Evolutionary conservation across 2,329 filamentous ascomycete genomes (phyloP).

Genomic region (Sporothrix brasiliensis): DNA sequence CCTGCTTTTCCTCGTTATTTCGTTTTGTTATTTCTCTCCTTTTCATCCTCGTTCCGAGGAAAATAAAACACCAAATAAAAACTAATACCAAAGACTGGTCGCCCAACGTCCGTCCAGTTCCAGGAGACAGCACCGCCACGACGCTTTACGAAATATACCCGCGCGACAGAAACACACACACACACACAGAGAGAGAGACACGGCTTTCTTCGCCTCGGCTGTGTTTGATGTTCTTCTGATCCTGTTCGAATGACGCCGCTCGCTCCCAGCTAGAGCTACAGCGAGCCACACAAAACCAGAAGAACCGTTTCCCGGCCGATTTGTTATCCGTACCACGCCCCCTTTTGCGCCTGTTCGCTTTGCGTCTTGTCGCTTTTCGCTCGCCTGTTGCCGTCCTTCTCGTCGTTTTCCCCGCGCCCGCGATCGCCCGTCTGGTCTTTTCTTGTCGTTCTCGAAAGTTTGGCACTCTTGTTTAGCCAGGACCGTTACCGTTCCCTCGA

Average conservation of each 20-base stretch:
- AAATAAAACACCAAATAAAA: background rate
- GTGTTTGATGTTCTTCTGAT: conserved; percentile 29
- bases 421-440: conserved; percentile 1
- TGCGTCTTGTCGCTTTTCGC: background rate
- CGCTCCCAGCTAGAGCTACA: background rate
- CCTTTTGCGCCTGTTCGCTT: background rate
- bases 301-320: background rate
- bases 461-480: conserved; percentile 19
- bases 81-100: background rate
- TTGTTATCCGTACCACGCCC: background rate
- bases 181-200: background rate
- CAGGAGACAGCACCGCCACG: conserved; percentile 13
- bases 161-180: conserved; percentile 25
- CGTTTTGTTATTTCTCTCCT: background rate
- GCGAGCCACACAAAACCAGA: background rate
- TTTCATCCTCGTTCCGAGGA: conserved; percentile 14
- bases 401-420: conserved; percentile 17
- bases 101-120: background rate
- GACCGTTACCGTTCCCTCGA: background rate
- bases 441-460: conserved; percentile 11
- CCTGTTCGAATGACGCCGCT: conserved; percentile 20
- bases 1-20: background rate
- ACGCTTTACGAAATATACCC: conserved; percentile 29
- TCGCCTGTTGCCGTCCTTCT: background rate
- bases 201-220: conserved; percentile 9